phyloP scores from a whole-genome alignment of 306 rosid genomes.

The Prunus mume region DNA sequence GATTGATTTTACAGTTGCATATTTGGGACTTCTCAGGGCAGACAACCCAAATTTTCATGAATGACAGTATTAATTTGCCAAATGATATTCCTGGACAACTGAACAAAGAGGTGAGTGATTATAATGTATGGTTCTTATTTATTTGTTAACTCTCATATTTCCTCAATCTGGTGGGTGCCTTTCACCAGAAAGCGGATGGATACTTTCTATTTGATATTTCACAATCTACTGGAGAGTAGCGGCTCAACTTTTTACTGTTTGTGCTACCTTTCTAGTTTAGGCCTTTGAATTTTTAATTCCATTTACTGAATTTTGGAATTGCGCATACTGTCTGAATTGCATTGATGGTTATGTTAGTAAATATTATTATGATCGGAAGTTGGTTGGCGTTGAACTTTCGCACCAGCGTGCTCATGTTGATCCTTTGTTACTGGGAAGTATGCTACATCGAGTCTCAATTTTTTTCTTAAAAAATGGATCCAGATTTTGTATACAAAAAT shows the following conservation, averaged over 20 bases:
- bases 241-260: neutral
- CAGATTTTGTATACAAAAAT: neutral
- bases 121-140: neutral
- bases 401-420: neutral
- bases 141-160: neutral
- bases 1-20: constrained; percentile 59
- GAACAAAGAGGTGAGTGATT: constrained; percentile 57
- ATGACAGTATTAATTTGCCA: constrained; percentile 40
- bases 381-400: too few relatives aligned
- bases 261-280: neutral
- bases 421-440: neutral
- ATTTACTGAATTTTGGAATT: neutral
- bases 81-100: constrained; percentile 43
- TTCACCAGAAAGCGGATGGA: neutral
- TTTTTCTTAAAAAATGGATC: neutral
- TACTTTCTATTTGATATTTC: neutral
- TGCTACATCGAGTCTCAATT: neutral
- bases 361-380: too few relatives aligned
- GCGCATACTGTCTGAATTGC: neutral
- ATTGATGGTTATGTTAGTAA: too few relatives aligned
- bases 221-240: neutral
- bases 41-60: constrained; percentile 58
- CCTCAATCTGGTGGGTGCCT: neutral
- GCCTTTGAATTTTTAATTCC: neutral
- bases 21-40: constrained; percentile 96